Evolutionary conservation across 768 basidiomycete species (phyloP).

Genomic region (Clavulina sp.): DNA sequence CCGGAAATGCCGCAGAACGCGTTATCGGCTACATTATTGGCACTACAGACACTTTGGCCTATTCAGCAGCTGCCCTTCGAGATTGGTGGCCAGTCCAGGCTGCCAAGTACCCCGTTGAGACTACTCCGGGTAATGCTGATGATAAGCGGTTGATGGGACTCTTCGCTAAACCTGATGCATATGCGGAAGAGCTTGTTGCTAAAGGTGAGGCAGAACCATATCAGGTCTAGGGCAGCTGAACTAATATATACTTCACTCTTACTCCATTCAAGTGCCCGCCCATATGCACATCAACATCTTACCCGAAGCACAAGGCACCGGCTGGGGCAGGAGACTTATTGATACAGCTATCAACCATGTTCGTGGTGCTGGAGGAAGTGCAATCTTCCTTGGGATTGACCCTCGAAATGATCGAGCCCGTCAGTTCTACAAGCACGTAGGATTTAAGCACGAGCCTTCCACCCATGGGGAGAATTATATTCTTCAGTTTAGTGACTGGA

Average conservation of each 20-base stretch:
- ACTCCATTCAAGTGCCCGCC: no score
- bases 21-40: slow-evolving; percentile 61
- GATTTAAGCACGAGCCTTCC: neutral
- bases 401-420: neutral
- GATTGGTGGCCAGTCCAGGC: slow-evolving; percentile 53
- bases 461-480: neutral
- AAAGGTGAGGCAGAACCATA: no score
- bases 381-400: neutral
- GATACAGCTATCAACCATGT: neutral
- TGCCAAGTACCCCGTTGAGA: slow-evolving; percentile 36
- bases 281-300: neutral
- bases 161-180: neutral
- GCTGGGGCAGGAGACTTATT: neutral
- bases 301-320: neutral
- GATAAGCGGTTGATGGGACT: neutral
- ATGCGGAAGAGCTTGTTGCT: no score
- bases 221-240: no score
- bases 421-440: neutral
- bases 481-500: neutral
- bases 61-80: slow-evolving; percentile 34
- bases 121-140: no score
- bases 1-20: slow-evolving; percentile 16
- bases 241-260: no score
- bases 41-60: slow-evolving; percentile 46
- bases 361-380: neutral